Conservation (phyloP, 2,329 filamentous ascomycete genomes). For the Alternaria atra region DNA sequence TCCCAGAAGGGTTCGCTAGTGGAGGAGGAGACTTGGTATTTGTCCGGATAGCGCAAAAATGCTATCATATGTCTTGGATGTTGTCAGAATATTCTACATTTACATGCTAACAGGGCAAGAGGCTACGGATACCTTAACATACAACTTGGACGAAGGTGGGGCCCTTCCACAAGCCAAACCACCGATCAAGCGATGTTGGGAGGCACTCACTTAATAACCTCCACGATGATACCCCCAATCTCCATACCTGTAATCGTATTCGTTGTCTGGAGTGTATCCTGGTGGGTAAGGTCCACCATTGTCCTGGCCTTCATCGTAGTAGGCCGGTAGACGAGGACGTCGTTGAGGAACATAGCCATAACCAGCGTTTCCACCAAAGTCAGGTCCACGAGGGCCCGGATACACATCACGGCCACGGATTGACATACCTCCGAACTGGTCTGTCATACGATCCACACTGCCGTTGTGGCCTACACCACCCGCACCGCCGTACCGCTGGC, state of each 20-base stretch:
- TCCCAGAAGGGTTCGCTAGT: neutral
- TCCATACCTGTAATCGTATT: neutral
- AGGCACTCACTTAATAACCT: neutral
- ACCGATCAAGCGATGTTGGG: neutral
- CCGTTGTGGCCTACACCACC: neutral
- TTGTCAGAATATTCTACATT: too few species aligned
- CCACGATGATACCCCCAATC: neutral
- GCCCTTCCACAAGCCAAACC: neutral
- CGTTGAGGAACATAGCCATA: neutral
- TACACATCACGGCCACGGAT: neutral
- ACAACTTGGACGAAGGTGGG: too few species aligned
- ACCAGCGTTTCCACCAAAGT: neutral
- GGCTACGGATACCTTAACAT: too few species aligned
- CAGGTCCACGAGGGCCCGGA: too few species aligned
- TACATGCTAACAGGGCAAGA: too few species aligned
- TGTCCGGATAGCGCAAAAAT: neutral
- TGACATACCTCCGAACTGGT: neutral
- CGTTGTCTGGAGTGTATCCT: neutral
- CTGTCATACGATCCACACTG: neutral
- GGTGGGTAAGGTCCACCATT: neutral
- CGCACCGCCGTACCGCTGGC: neutral
- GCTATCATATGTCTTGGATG: neutral
- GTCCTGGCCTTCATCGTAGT: neutral
- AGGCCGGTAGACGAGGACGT: neutral
- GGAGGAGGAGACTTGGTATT: neutral